Evolutionary conservation across 257 asterid species (phyloP).

Genomic region (Asclepias syriaca): DNA sequence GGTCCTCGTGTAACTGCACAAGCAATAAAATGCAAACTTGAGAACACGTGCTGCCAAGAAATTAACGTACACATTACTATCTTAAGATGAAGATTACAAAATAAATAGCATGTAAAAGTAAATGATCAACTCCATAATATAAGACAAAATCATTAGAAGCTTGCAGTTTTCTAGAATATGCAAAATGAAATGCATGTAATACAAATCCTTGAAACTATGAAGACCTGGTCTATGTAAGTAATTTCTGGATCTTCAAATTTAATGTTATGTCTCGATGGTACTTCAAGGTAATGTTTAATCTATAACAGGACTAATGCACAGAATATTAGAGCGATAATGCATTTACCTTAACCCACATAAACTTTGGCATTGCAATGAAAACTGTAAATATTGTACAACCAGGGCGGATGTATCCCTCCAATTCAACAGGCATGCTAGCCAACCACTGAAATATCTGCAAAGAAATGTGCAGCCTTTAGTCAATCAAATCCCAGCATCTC

Average conservation of each 20-base stretch:
- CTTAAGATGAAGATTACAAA: not conserved
- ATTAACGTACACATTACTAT: not conserved
- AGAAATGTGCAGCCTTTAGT: constrained; percentile 19
- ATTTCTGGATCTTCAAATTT: not conserved
- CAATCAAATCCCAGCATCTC: constrained; percentile 24
- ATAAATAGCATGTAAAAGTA: not conserved
- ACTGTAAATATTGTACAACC: constrained; percentile 88
- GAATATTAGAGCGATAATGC: not conserved
- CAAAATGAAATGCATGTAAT: not conserved
- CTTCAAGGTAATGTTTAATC: not conserved
- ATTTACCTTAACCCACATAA: constrained; percentile 71
- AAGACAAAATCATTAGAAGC: not conserved
- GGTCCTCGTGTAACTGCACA: constrained; percentile 72
- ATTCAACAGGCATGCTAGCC: constrained; percentile 93
- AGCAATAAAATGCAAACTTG: constrained; percentile 14
- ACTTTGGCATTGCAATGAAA: constrained; percentile 69
- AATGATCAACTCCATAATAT: not conserved
- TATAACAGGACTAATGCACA: not conserved
- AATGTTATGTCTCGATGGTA: not conserved
- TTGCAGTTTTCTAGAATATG: not conserved
- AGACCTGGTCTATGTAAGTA: not conserved
- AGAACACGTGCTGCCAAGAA: not conserved
- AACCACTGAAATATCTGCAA: constrained; percentile 82
- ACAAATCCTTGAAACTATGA: not conserved
- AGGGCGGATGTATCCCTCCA: constrained; percentile 94